Evolutionary conservation across 1,284 basidiomycete species (phyloP).

Genomic region (Tilletiopsis washingtonensis): DNA sequence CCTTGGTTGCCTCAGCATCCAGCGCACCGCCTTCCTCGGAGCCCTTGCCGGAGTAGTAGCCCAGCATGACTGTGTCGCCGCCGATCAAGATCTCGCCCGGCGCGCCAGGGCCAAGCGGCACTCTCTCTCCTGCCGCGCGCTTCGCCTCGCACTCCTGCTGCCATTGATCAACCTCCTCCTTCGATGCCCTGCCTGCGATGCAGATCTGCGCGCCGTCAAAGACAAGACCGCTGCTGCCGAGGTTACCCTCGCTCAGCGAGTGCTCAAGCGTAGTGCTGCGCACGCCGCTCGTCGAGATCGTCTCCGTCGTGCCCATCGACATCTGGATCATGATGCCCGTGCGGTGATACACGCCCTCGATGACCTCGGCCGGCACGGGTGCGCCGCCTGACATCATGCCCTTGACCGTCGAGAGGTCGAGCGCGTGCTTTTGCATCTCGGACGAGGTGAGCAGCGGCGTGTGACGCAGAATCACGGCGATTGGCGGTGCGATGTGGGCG

Average conservation of each 20-base stretch:
- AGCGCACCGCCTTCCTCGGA: slow-evolving; percentile 9
- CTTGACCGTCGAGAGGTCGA: slow-evolving; percentile 44
- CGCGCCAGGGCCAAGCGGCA: too few species aligned
- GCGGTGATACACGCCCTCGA: slow-evolving; percentile 45
- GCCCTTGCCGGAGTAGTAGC: background rate
- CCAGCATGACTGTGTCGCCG: too few species aligned
- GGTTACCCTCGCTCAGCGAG: too few species aligned
- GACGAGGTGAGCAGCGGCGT: slow-evolving; percentile 26
- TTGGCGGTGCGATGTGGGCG: slow-evolving; percentile 49
- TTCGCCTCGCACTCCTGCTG: too few species aligned
- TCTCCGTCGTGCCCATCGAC: slow-evolving; percentile 31
- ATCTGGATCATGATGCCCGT: slow-evolving; percentile 46
- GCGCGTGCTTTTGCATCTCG: slow-evolving; percentile 15
- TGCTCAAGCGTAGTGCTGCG: too few species aligned
- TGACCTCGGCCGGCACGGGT: slow-evolving; percentile 44
- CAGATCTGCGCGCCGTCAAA: too few species aligned
- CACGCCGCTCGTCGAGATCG: too few species aligned
- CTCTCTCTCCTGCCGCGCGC: too few species aligned
- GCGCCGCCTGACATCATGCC: slow-evolving; percentile 48
- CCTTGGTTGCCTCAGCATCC: slow-evolving; percentile 14
- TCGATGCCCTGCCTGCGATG: background rate
- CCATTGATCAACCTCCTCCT: too few species aligned
- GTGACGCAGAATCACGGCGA: slow-evolving; percentile 47
- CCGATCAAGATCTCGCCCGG: too few species aligned
- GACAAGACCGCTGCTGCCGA: too few species aligned